Evolutionary conservation across 2,329 filamentous ascomycete species (phyloP), one percentile per base, ranked within the genome.

Genomic region (Colletotrichum liriopes): DNA sequence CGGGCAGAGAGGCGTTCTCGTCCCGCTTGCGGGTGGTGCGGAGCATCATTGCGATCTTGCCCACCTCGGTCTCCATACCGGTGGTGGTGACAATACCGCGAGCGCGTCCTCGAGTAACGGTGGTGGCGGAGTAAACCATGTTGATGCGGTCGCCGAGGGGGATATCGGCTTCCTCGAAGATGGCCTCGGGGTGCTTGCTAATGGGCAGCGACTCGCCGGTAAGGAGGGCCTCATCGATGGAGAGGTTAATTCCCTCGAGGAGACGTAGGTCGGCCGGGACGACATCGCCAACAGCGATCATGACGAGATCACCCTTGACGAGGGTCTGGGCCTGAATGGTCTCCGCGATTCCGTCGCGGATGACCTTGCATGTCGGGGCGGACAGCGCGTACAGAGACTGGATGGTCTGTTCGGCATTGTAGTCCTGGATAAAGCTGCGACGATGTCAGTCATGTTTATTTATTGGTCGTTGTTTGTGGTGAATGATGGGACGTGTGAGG

Each of bases 21-120:
- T 78, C 84, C 79, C 84, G 87, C 77, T 83, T 87, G 67, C 87
- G 84, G 76, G 85, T 87, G 32, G 89, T 88, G 65, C 91, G 90
- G 55, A 95, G 86, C 75, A 93, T 86, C 67, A 87, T 88, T n/a
- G 93, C 93, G 76, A 95, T 94, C 77, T 90, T 90, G 76, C 93
- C 93, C 65, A 95, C 91, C 81, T 94, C 91, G 29, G 93, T 95
- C 71, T 87, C 81, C 92, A 94, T 93, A 54, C 90, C 92, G n/a
- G 90, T 93, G 39, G 89, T 87, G 62, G 91, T 87, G 59, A 94
- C 92, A 65, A 94, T 88, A 71, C 92, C 92, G 16, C 85, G 90
- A 59, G 89, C 92, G 69, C 92, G 89, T 61, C 93, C 92, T 72
- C 91, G 90, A 4, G 91, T 93, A 76, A 94, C 87, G n/a, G 90